Conservation (phyloP, 225 moss, liverwort and hornwort genomes). For the Takakia lepidozioides region DNA sequence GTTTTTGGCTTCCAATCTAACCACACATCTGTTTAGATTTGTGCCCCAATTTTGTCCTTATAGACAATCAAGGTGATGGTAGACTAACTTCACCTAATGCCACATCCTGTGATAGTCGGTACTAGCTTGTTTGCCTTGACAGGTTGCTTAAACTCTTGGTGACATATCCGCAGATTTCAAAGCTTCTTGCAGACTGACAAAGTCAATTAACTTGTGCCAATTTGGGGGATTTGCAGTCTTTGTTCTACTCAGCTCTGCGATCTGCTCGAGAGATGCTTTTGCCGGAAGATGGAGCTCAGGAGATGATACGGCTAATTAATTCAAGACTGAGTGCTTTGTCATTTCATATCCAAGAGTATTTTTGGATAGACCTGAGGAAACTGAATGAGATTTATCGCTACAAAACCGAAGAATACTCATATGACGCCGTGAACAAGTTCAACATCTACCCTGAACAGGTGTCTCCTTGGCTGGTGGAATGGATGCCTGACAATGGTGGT, state of each 20-base stretch:
- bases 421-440: conserved; percentile 89
- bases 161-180: no score
- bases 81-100: no score
- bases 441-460: conserved; percentile 95
- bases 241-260: conserved; percentile 80
- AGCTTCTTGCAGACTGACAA: no score
- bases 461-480: conserved; percentile 72
- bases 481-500: conserved; percentile 81
- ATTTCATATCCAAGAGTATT: conserved; percentile 89
- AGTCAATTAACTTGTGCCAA: no score
- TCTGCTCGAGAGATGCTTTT: conserved; percentile 74
- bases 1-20: no score
- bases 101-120: no score
- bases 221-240: conserved; percentile 54
- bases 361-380: conserved; percentile 77
- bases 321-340: conserved; percentile 66
- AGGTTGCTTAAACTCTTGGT: no score
- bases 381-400: conserved; percentile 83
- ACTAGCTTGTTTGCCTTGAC: no score
- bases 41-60: no score
- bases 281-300: conserved; percentile 46
- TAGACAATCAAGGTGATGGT: no score
- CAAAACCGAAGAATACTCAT: conserved; percentile 84
- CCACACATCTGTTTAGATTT: no score
- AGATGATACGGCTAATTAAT: conserved; percentile 40